Evolutionary conservation across 495 filamentous ascomycete genomes (phyloP), one percentile per base, ranked within the genome.

Genomic region (Hamigera avellanea): DNA sequence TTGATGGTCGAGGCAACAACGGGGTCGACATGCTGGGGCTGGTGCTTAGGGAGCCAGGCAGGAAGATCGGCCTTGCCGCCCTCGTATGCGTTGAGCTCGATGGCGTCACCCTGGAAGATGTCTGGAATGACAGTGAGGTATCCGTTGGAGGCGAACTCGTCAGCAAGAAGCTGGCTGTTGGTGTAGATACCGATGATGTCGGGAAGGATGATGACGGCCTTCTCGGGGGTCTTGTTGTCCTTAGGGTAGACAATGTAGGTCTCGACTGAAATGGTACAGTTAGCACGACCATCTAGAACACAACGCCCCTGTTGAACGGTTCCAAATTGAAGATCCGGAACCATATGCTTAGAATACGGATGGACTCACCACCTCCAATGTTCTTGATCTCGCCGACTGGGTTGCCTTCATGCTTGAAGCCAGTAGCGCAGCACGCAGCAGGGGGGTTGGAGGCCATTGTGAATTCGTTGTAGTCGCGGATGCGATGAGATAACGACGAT

Each of bases 81-180:
- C 1, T 67, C 63, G 60, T 81, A 78, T 34, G 78, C 65, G 4
- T 61, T 61, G 32, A 51, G 46, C 12, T 49, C 37, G 46, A 84
- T 49, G 12, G 75, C 46, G 46, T 93, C 81, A 34, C 82, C 84
- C 28, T 78, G 69, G 67, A 89, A 84, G 40, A 81, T 60, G 54
- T 94, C 86, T 39, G 83, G 72, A 45, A 93, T 64, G 15, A 88
- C 56, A 30, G 76, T 76, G 14, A 82, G 68, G 57, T 87, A 94
- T 29, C 86, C 86, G 50, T 83, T 81, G 48, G 74, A 77, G 39
- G 86, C 86, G 42, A 72, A 85, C 53, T 85, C 80, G 63, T 93
- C 86, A 40, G 84, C 85, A 39, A 88, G 66, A 55, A 94, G 73
- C 64, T 88, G 67, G 50, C 73, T 65, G 62, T 93, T 93, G 54